Evolutionary conservation across 164 flowering plant species (phyloP).

Genomic region (Akebia trifoliata): DNA sequence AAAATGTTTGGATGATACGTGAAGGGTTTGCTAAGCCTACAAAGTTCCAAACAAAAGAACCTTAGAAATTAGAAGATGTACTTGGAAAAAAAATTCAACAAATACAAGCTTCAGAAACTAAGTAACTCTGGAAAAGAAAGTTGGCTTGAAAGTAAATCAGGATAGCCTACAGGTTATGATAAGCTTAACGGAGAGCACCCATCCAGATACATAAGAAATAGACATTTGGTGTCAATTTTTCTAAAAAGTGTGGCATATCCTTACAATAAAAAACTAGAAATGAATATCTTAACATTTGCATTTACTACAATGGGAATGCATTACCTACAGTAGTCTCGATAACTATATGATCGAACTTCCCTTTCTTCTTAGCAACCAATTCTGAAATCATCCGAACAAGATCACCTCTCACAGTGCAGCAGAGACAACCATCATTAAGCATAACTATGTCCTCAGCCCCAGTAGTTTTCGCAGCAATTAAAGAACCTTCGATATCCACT

Average conservation of each 20-base stretch:
- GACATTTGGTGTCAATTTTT: too few species aligned
- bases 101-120: neutral
- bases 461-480: conserved; percentile 84
- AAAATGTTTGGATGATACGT: conserved; percentile 96
- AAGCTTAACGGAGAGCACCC: too few species aligned
- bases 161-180: too few species aligned
- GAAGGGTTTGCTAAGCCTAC: conserved; percentile 97
- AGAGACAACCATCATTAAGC: conserved; percentile 96
- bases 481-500: conserved; percentile 94
- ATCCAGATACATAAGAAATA: neutral
- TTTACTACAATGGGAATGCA: neutral
- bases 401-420: conserved; percentile 98
- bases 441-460: conserved; percentile 93
- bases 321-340: conserved; percentile 84
- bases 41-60: conserved; percentile 9
- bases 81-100: neutral
- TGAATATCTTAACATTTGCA: neutral
- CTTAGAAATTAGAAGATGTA: neutral
- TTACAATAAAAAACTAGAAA: too few species aligned
- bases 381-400: conserved; percentile 93
- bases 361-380: conserved; percentile 69
- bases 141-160: too few species aligned
- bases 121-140: too few species aligned
- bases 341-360: conserved; percentile 89
- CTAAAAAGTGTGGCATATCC: too few species aligned